These are phyloP conservation scores for Pouteria glomerata DNA, from an alignment of 148 eudicot genomes.

Conservation along the genomic window DNA sequence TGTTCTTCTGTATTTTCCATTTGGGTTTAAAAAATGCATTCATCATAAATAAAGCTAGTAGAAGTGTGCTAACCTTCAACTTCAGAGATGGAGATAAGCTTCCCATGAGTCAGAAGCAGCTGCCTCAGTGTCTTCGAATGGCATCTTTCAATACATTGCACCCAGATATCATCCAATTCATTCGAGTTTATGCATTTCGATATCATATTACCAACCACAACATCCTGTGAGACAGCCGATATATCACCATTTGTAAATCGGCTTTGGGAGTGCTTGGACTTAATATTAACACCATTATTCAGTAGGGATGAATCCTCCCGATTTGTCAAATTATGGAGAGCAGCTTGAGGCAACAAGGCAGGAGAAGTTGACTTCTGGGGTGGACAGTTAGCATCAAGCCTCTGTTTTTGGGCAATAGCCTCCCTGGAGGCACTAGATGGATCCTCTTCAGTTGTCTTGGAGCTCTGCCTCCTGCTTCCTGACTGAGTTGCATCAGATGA, in stretches of 20 bases:
- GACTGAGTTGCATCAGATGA: slow-evolving; percentile 76
- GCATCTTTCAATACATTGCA: slow-evolving; percentile 76
- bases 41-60: neutral
- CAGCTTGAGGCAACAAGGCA: slow-evolving; percentile 27
- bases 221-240: slow-evolving; percentile 22
- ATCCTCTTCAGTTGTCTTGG: slow-evolving; percentile 75
- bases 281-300: slow-evolving; percentile 27
- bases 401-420: slow-evolving; percentile 37
- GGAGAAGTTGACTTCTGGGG: slow-evolving; percentile 46
- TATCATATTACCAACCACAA: too few relatives aligned
- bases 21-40: slow-evolving; percentile 8
- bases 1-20: slow-evolving; percentile 1
- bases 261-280: slow-evolving; percentile 40
- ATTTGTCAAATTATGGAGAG: slow-evolving; percentile 25
- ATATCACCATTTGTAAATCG: slow-evolving; percentile 33
- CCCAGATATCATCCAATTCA: slow-evolving; percentile 69
- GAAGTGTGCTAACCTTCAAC: slow-evolving; percentile 52
- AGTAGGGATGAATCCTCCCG: slow-evolving; percentile 30
- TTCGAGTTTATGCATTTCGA: too few relatives aligned
- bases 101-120: slow-evolving; percentile 71
- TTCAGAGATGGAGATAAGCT: slow-evolving; percentile 75
- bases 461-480: slow-evolving; percentile 78
- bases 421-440: too few relatives aligned
- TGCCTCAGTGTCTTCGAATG: slow-evolving; percentile 83
- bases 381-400: slow-evolving; percentile 31